Evolutionary conservation across 2,329 filamentous ascomycete species (phyloP), one percentile per base, ranked within the genome.

Genomic region (Talaromyces sp.): DNA sequence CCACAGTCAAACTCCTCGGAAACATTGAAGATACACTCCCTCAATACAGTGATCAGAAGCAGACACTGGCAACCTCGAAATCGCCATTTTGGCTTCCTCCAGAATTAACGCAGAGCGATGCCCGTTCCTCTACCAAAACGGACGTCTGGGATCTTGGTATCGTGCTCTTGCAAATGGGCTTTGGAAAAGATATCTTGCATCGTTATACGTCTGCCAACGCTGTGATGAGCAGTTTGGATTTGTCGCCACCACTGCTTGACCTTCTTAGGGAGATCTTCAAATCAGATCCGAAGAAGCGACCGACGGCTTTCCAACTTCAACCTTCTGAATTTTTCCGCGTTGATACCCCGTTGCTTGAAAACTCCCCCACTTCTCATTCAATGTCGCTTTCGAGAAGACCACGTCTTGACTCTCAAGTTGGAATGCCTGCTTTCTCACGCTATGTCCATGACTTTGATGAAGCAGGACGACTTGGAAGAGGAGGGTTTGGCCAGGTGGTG

Each of bases 101-200:
- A 1, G 92, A 96, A 75, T 83, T 92, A 54, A 83, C 81, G 0
- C 85, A 83, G 63, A 88, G 84, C 31, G 83, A 83, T 33, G 81
- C 71, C 36, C 71, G 74, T 42, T 73, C 74, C 58, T 89, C 73
- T 82, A 89, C 77, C 69, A 96, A 96, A 73, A 91, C 92, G 0
- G 95, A 98, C 73, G 86, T 98, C 8, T 99, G 95, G 95, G 91
- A 97, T 67, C 87, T 99, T 69, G 95, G 95, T 4, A 86, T 97
- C 33, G 85, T 97, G 5, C 90, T 97, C 68, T 76, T 96, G 44
- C 94, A 99, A 73, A 97, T 98, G 92, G 85, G 95, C 3, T 94
- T 97, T 73, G 95, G 95, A 2, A 81, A 92, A 36, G 87, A 92
- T 66, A 85, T 92, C 6, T 81, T 89, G 18, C 83, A 89, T 63